Conservation (phyloP, 768 basidiomycete genomes). For the Tremella mesenterica region DNA sequence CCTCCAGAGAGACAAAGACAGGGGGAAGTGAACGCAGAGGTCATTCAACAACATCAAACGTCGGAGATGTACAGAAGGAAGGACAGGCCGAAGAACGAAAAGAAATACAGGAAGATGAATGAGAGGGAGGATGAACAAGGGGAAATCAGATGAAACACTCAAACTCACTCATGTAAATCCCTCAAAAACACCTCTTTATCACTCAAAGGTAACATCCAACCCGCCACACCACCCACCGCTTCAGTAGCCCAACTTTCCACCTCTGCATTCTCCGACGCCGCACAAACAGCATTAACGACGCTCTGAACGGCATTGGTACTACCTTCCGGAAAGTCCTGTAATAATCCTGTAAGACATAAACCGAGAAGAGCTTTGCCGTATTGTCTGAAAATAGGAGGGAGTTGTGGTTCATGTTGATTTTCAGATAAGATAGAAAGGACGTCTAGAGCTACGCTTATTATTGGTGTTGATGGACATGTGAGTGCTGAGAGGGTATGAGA, state of each 20-base stretch:
- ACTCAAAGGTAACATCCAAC: conserved; percentile 54
- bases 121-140: too few relatives aligned
- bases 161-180: conserved; percentile 66
- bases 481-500: conserved; percentile 67
- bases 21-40: too few relatives aligned
- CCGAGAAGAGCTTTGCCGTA: conserved; percentile 61
- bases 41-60: too few relatives aligned
- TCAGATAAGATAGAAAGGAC: conserved; percentile 63
- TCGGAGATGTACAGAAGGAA: too few relatives aligned
- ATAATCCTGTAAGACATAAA: conserved; percentile 65
- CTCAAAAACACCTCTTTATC: conserved; percentile 64
- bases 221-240: conserved; percentile 63
- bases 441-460: conserved; percentile 71
- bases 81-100: too few relatives aligned
- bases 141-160: too few relatives aligned
- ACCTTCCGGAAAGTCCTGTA: conserved; percentile 83
- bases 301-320: conserved; percentile 62
- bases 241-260: conserved; percentile 64
- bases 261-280: conserved; percentile 53
- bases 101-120: too few relatives aligned
- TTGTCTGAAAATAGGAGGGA: conserved; percentile 45
- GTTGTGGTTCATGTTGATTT: conserved; percentile 49
- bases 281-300: conserved; percentile 56
- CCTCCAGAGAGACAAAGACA: too few relatives aligned
- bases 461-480: conserved; percentile 71